These are phyloP conservation scores for Peterozyma xylosa DNA, from an alignment of 805 yeast species.

Conservation along the genomic window DNA sequence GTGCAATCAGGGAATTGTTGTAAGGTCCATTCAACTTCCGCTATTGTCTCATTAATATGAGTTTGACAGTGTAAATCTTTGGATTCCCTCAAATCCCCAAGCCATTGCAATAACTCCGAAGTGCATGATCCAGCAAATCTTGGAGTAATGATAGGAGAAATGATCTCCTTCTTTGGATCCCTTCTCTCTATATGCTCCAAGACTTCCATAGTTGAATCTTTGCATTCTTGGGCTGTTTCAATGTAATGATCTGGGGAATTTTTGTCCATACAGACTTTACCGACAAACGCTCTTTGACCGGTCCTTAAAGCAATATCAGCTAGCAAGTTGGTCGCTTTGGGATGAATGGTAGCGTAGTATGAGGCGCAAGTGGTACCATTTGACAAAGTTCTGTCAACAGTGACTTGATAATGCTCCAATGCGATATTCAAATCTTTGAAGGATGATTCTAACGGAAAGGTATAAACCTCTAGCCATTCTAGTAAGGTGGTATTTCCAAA, in stretches of 20 bases:
- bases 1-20: conserved; percentile 64
- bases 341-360: conserved; percentile 85
- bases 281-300: conserved; percentile 88
- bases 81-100: conserved; percentile 50
- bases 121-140: conserved; percentile 90
- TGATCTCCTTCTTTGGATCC: conserved; percentile 44
- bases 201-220: conserved; percentile 46
- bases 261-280: conserved; percentile 90
- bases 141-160: conserved; percentile 82
- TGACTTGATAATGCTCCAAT: conserved; percentile 50
- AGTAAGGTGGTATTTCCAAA: conserved; percentile 79
- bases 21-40: conserved; percentile 69
- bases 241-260: conserved; percentile 68
- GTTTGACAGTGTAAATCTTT: conserved; percentile 71
- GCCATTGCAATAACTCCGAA: conserved; percentile 46
- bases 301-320: conserved; percentile 58
- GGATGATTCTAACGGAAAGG: conserved; percentile 82
- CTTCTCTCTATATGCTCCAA: conserved; percentile 45
- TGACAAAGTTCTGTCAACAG: conserved; percentile 59
- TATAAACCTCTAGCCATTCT: conserved; percentile 84
- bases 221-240: conserved; percentile 47
- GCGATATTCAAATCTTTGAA: conserved; percentile 52
- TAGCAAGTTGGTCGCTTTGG: conserved; percentile 64
- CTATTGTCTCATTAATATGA: conserved; percentile 76
- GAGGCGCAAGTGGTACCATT: conserved; percentile 91